phyloP scores from a whole-genome alignment of 495 filamentous ascomycete species.

The Penicillium tannophilum region DNA sequence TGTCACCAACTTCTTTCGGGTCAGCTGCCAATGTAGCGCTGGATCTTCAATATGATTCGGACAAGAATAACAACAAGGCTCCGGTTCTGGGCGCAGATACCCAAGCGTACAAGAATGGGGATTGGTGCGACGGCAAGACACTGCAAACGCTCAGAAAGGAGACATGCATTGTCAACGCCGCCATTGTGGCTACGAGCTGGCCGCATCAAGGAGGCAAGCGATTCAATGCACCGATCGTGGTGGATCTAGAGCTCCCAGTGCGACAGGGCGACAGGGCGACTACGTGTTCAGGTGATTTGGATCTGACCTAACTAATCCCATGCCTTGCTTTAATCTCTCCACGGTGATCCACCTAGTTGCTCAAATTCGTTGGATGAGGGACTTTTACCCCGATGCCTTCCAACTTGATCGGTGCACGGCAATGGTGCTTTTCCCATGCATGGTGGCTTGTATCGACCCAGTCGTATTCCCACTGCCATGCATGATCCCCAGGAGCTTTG shows the following conservation, averaged over 20 bases:
- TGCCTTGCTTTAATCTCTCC: not conserved
- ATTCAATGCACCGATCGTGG: constrained; percentile 75
- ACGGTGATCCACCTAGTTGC: not conserved
- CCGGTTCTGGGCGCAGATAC: constrained; percentile 13
- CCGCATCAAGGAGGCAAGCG: constrained; percentile 60
- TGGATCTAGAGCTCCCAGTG: constrained; percentile 75
- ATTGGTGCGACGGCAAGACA: not conserved
- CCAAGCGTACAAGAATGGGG: not conserved
- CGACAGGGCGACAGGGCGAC: constrained; percentile 15
- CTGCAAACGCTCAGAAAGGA: constrained; percentile 53
- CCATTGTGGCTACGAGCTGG: constrained; percentile 68
- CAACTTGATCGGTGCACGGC: constrained; percentile 10
- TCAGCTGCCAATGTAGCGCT: constrained; percentile 9
- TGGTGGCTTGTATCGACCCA: constrained; percentile 28
- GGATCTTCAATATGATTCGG: not conserved
- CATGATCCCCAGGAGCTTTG: constrained; percentile 25
- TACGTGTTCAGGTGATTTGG: not conserved
- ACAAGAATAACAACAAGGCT: not conserved
- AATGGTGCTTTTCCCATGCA: constrained; percentile 8
- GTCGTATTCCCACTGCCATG: constrained; percentile 14
- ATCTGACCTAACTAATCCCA: constrained; percentile 18
- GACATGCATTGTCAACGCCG: constrained; percentile 77
- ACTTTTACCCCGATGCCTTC: not conserved
- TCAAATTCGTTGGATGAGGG: not conserved
- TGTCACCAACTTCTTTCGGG: constrained; percentile 12